These are phyloP conservation scores for Kondoa subrosea DNA, from an alignment of 768 basidiomycete species.

Conservation along the genomic window DNA sequence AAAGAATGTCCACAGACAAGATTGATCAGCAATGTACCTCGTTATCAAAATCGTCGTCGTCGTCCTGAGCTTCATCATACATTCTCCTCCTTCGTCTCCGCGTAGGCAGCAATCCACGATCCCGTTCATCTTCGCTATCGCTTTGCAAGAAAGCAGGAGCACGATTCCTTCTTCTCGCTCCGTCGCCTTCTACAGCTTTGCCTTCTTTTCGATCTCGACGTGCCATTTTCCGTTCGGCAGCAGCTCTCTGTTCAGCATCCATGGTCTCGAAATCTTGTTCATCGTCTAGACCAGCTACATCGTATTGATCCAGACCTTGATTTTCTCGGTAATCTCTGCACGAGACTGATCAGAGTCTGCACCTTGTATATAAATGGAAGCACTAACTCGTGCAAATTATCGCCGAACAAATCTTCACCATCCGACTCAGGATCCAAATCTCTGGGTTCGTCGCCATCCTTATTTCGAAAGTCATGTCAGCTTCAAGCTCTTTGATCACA, in stretches of 20 bases:
- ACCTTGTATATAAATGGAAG: not conserved
- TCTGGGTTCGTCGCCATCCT: not conserved
- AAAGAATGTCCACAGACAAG: not conserved
- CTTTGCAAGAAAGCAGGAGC: constrained; percentile 76
- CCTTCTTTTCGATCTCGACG: constrained; percentile 64
- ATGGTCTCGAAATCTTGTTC: constrained; percentile 50
- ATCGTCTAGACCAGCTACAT: constrained; percentile 72
- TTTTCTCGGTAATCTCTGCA: constrained; percentile 71
- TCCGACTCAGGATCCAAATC: constrained; percentile 50
- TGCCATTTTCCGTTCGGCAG: constrained; percentile 73
- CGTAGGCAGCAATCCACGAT: constrained; percentile 47
- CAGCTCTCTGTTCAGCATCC: constrained; percentile 52
- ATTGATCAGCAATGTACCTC: not conserved
- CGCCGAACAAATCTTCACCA: constrained; percentile 82
- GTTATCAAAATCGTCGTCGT: constrained; percentile 46
- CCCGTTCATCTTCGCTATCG: constrained; percentile 58
- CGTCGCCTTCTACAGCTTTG: constrained; percentile 42
- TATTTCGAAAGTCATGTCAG: not conserved
- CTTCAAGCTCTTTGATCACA: constrained; percentile 49
- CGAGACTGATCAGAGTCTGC: not conserved
- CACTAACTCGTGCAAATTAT: constrained; percentile 51
- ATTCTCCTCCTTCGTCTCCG: constrained; percentile 63
- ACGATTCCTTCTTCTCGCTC: constrained; percentile 53
- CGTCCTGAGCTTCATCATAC: constrained; percentile 76
- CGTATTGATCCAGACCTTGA: constrained; percentile 66